Percentiles rank a stretch among this genome's conserved stretches.
These are phyloP conservation scores for Pulveroboletus ravenelii DNA, from an alignment of 768 basidiomycete genomes.

Conservation along the genomic window DNA sequence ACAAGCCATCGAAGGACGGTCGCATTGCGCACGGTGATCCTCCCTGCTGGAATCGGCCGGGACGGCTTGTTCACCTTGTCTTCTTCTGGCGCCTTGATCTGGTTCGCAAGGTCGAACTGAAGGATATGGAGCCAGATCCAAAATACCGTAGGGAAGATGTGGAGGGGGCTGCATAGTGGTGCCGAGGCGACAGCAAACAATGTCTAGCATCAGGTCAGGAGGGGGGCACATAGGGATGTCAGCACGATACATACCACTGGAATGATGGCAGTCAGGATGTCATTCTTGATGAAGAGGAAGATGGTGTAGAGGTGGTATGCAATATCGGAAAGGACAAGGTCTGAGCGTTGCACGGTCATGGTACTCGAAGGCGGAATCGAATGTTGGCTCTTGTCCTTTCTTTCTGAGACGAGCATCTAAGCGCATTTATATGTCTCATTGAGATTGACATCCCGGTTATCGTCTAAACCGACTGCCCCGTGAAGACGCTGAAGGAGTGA, in stretches of 20 bases:
- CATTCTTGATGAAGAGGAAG: conserved; percentile 43
- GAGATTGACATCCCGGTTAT: conserved; percentile 1
- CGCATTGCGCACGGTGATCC: conserved; percentile 35
- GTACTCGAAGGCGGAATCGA: neutral
- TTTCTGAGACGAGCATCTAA: neutral
- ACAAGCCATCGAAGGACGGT: conserved; percentile 34
- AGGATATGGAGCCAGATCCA: conserved; percentile 47
- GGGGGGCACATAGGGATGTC: neutral
- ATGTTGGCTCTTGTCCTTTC: neutral
- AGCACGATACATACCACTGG: conserved; percentile 38
- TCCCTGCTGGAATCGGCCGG: conserved; percentile 42
- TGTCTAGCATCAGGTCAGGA: conserved; percentile 18
- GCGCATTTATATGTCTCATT: conserved; percentile 3
- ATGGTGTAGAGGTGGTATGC: conserved; percentile 25
- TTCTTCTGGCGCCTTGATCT: conserved; percentile 38
- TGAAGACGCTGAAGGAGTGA: neutral
- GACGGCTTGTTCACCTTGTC: conserved; percentile 43
- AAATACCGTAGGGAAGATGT: conserved; percentile 26
- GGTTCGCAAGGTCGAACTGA: conserved; percentile 43
- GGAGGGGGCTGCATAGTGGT: conserved; percentile 20
- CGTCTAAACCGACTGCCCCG: neutral
- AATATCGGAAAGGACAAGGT: conserved; percentile 10
- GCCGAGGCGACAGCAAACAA: conserved; percentile 33
- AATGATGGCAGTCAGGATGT: conserved; percentile 43
- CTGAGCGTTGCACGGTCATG: conserved; percentile 19